Base-by-base conservation (phyloP, 129 eudicot genomes). In the Deinandra increscens region DNA sequence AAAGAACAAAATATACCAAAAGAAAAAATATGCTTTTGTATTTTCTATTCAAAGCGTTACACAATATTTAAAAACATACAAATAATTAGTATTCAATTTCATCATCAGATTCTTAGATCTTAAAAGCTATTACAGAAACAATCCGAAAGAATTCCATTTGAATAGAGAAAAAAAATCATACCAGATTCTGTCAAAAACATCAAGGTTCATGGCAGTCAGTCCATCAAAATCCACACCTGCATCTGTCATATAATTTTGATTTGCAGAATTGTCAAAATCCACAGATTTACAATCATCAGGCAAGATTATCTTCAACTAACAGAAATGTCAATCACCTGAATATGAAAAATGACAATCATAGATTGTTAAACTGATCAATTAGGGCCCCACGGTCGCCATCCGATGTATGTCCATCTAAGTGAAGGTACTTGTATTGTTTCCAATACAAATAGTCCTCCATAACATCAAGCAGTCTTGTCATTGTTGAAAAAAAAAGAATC, bases 381-480 rank as follows among this genome's bases (percentile, higher is more conserved):
- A 94, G 80, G 31, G 88, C 95, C 62, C 99, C 99, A 19, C 99
- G 88, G 66, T 94, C 99, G 38, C 91, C 92, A 9, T 97, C 99
- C 9, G 85, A 85, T 68, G 99, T 94, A 75, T 94, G 99, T 15
- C 99, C 99, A 79, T 94, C 99, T 64, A 94, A 81, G 49, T 97
- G 89, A 34, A 94, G 97, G 76, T 94, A 94, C 78, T 62, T 88
- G 73, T 94, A 94, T 76, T 94, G 91, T 77, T 94, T 94, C 91
- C 87, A 87, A 79, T 61, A 81, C 64, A 94, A 87, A 79, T 94
- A 94, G 69, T 94, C 99, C 88, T 94, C 99, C 99, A 94, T 90
- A 18, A 94, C 96, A 87, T 94, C 99, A 80, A 94, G 99, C 50
- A 94, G 85, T 81, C 99, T 87, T 50, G 99, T 94, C 99, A 94